Conservation (phyloP, 2,329 filamentous ascomycete genomes). For the Coniochaeta hoffmannii region DNA sequence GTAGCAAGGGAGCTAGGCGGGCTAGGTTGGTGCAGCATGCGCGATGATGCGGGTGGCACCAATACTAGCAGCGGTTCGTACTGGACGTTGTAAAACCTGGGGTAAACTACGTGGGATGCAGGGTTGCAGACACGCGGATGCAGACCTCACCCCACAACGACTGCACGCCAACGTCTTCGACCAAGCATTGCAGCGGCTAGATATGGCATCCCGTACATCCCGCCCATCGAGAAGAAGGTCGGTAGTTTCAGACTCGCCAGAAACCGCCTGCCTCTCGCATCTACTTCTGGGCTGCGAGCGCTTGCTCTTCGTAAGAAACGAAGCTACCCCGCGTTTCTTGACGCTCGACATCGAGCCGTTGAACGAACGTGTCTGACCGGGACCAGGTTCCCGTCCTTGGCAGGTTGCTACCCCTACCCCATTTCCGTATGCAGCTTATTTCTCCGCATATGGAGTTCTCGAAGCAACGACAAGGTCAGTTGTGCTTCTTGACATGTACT, state of each 20-base stretch:
- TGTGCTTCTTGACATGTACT: background rate
- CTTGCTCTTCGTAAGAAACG: too few species aligned
- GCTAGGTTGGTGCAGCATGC: background rate
- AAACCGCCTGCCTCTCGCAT: background rate
- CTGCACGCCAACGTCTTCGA: background rate
- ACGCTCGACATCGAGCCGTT: background rate
- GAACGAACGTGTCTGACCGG: background rate
- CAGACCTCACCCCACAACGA: background rate
- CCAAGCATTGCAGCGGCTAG: background rate
- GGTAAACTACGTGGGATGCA: background rate
- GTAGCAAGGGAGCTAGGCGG: background rate
- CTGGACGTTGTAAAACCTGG: background rate
- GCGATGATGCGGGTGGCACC: background rate
- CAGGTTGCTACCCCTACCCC: background rate
- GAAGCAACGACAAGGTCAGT: background rate
- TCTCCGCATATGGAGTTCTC: constrained; percentile 1
- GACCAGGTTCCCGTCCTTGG: background rate
- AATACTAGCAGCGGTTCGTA: background rate
- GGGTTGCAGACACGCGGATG: background rate
- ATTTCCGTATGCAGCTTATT: background rate
- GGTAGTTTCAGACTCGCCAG: background rate
- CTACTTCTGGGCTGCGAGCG: background rate
- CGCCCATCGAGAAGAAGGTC: background rate
- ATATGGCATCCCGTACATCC: background rate
- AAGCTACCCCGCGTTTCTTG: background rate